Conservation (phyloP, 345 rosid genomes). For the Firmiana major region DNA sequence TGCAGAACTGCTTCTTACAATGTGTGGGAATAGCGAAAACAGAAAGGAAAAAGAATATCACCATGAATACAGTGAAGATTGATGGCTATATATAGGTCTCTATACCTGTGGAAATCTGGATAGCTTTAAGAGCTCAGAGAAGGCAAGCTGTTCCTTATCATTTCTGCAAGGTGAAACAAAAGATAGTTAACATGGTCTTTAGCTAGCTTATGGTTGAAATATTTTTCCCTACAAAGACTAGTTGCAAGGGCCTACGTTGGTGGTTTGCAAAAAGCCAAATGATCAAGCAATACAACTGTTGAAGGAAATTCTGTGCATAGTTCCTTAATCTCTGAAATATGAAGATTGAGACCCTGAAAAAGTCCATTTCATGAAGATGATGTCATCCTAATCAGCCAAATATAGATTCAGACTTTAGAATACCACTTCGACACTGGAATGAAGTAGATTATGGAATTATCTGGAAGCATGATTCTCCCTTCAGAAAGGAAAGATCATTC, state of each 20-base stretch:
- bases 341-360: slow-evolving; percentile 76
- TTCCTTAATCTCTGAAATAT: slow-evolving; percentile 71
- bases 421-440: not conserved
- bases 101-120: slow-evolving; percentile 78
- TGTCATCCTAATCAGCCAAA: not conserved
- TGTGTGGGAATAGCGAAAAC: not conserved
- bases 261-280: slow-evolving; percentile 87
- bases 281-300: slow-evolving; percentile 72
- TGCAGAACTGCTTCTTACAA: not conserved
- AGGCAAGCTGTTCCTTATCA: slow-evolving; percentile 52
- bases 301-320: slow-evolving; percentile 77
- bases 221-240: slow-evolving; percentile 10
- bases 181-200: slow-evolving; percentile 2
- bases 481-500: not conserved
- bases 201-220: slow-evolving; percentile 2
- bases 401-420: not conserved
- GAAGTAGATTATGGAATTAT: not conserved
- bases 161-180: slow-evolving; percentile 44
- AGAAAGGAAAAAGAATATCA: not conserved
- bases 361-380: slow-evolving; percentile 1
- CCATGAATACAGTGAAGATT: not conserved
- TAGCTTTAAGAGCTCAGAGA: slow-evolving; percentile 68
- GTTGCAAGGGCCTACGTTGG: slow-evolving; percentile 46
- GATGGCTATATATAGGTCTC: not conserved
- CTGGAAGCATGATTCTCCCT: not conserved